A percentile compares a stretch with the other conserved stretches of the same genome.
phyloP scores from a whole-genome alignment of 106 monocot species.

The Vanilla planifolia region DNA sequence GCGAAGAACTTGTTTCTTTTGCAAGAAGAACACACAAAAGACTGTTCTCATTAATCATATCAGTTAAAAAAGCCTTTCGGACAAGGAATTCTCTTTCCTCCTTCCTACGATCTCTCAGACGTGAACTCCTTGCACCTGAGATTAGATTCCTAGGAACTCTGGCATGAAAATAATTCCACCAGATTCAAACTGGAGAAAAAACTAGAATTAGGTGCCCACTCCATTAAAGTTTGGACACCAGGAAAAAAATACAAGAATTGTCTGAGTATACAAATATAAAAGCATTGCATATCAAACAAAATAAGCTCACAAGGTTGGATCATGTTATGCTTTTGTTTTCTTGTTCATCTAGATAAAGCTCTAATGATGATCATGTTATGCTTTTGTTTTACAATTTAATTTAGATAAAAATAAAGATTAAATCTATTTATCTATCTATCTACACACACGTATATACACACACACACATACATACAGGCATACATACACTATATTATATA shows the following conservation, averaged over 20 bases:
- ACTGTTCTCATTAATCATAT: constrained; percentile 62
- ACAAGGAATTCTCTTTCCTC: constrained; percentile 90
- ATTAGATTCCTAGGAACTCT: constrained; percentile 83
- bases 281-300: no score
- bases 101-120: constrained; percentile 76
- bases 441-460: no score
- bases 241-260: constrained; percentile 7
- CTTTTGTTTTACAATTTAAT: no score
- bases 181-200: constrained; percentile 96
- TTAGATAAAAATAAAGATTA: no score
- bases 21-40: constrained; percentile 44
- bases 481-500: no score
- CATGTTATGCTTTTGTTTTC: no score
- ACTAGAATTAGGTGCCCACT: constrained; percentile 72
- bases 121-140: constrained; percentile 65
- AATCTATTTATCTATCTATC: no score
- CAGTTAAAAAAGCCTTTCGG: constrained; percentile 80
- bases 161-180: constrained; percentile 96
- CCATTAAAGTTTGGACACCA: constrained; percentile 73
- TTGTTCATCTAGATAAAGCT: no score
- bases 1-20: constrained; percentile 38
- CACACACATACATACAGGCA: no score
- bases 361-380: no score
- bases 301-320: no score
- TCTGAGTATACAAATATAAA: constrained; percentile 1